Evolutionary conservation across 2,329 filamentous ascomycete species (phyloP).

Genomic region (Aspergillus sp.): DNA sequence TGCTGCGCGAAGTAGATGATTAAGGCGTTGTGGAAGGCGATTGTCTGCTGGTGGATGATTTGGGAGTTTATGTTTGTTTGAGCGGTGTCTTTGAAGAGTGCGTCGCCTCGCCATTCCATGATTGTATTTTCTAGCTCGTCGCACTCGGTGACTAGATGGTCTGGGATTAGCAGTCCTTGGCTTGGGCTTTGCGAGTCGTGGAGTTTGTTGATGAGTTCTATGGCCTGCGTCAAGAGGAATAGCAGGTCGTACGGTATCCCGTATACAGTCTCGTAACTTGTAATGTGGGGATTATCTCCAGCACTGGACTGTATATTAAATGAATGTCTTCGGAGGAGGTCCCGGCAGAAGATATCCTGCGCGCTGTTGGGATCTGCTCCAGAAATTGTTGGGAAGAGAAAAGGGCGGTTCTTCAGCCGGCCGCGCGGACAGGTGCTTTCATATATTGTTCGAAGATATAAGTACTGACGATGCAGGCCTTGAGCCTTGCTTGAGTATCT

Average conservation of each 20-base stretch:
- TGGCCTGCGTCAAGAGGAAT: conserved; percentile 1
- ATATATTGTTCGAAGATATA: conserved; percentile 7
- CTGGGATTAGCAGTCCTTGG: neutral
- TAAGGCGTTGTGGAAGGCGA: conserved; percentile 6
- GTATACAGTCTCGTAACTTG: conserved; percentile 8
- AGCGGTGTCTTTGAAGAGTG: neutral
- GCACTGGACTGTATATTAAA: no score
- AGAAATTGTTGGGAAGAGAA: no score
- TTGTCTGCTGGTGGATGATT: conserved; percentile 7
- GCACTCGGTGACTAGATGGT: neutral
- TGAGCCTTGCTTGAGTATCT: conserved; percentile 7
- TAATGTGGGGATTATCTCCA: neutral
- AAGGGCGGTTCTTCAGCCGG: no score
- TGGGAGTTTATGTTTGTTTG: neutral
- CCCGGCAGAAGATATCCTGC: no score
- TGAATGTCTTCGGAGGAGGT: no score
- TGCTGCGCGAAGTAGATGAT: conserved; percentile 10
- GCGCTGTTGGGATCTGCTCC: no score
- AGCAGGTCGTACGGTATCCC: conserved; percentile 4
- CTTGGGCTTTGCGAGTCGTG: neutral
- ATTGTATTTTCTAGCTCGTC: conserved; percentile 6
- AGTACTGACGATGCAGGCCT: conserved; percentile 9
- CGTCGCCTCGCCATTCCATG: conserved; percentile 7
- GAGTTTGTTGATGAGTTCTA: conserved; percentile 7
- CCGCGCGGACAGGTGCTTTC: conserved; percentile 3